Percentiles rank a stretch among this genome's conserved stretches.
phyloP scores from a whole-genome alignment of 73 alveolate species.

The Loxodes magnus region DNA sequence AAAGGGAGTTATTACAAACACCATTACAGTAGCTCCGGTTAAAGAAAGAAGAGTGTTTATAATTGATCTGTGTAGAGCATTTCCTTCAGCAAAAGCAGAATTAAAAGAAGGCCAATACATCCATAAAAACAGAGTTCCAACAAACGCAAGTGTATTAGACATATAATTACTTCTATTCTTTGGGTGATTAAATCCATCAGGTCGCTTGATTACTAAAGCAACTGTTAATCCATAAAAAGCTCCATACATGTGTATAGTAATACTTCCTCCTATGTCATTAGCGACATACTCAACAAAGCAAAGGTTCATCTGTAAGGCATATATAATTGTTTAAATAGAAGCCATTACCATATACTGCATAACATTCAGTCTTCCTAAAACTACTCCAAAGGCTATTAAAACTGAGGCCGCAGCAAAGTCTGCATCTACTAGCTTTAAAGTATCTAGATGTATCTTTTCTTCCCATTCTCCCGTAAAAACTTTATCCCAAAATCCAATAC shows the following conservation, averaged over 20 bases:
- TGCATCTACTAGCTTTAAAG: slow-evolving; percentile 23
- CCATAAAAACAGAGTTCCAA: slow-evolving; percentile 83
- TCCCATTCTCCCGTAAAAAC: slow-evolving; percentile 22
- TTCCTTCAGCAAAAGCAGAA: slow-evolving; percentile 42
- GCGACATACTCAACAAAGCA: slow-evolving; percentile 17
- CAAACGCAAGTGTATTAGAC: slow-evolving; percentile 56
- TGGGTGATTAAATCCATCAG: slow-evolving; percentile 29
- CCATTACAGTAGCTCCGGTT: slow-evolving; percentile 30
- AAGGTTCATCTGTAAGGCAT: slow-evolving; percentile 29
- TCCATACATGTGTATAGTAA: slow-evolving; percentile 76
- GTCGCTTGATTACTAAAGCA: slow-evolving; percentile 34
- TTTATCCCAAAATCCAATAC: slow-evolving; percentile 35
- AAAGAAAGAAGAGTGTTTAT: slow-evolving; percentile 66
- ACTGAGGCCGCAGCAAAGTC: slow-evolving; percentile 47
- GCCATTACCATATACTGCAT: slow-evolving; percentile 42
- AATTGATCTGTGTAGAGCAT: slow-evolving; percentile 47
- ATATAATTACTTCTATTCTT: slow-evolving; percentile 47
- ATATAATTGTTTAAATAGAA: slow-evolving; percentile 24
- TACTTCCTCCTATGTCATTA: slow-evolving; percentile 75
- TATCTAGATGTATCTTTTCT: slow-evolving; percentile 14
- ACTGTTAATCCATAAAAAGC: slow-evolving; percentile 69
- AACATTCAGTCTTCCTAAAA: slow-evolving; percentile 51
- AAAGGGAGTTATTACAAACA: slow-evolving; percentile 40
- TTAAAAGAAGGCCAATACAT: slow-evolving; percentile 84
- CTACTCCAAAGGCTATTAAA: slow-evolving; percentile 54